phyloP scores from a whole-genome alignment of 2,329 filamentous ascomycete genomes.

The Tolypocladium ophioglossoides region DNA sequence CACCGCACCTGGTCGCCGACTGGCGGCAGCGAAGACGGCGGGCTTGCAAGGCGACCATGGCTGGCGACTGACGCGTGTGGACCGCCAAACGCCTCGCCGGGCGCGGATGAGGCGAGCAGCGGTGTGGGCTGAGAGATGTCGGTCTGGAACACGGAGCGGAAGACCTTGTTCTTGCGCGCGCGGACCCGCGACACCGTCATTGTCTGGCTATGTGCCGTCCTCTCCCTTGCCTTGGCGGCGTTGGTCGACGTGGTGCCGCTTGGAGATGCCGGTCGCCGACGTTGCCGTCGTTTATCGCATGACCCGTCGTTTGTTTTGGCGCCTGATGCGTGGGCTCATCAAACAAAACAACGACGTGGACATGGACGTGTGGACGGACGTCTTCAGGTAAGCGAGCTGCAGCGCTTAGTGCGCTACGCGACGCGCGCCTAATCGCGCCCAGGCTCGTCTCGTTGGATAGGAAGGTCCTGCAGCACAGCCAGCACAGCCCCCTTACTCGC shows the following conservation, averaged over 20 bases:
- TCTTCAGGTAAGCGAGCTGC: neutral
- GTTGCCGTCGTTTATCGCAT: neutral
- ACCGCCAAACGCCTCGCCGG: conserved; percentile 36
- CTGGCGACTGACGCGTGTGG: conserved; percentile 9
- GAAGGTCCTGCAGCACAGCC: neutral
- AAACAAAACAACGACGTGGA: neutral
- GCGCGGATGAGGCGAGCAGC: conserved; percentile 25
- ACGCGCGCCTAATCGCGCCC: conserved; percentile 1
- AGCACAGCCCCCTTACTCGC: neutral
- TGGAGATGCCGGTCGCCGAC: neutral
- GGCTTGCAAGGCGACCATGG: conserved; percentile 9
- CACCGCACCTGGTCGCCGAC: conserved; percentile 42
- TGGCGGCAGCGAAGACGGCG: conserved; percentile 11
- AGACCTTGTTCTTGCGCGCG: conserved; percentile 36
- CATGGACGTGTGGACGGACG: neutral
- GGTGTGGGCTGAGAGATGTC: conserved; percentile 40
- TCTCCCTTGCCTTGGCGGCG: neutral
- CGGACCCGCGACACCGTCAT: conserved; percentile 34
- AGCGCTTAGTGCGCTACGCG: conserved; percentile 3
- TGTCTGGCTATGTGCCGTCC: neutral
- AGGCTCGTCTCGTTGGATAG: neutral
- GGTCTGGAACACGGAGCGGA: conserved; percentile 45
- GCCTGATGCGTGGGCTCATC: neutral
- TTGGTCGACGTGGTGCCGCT: neutral
- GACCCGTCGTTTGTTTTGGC: neutral